A percentile compares a stretch with the other conserved stretches of the same genome.
phyloP scores from a whole-genome alignment of 306 rosid species.

The Albizia julibrissin region DNA sequence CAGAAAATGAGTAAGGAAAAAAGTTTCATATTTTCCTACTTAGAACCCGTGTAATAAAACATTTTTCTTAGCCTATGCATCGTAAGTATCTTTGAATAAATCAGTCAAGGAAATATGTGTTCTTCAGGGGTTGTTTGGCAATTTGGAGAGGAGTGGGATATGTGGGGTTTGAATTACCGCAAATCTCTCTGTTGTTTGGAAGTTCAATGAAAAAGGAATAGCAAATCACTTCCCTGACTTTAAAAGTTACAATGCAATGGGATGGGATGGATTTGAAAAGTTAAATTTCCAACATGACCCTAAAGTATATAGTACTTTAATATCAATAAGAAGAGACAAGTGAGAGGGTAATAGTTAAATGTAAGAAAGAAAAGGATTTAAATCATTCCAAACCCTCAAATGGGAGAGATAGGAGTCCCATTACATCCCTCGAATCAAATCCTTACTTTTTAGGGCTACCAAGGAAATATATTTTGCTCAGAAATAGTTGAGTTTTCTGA shows the following conservation, averaged over 20 bases:
- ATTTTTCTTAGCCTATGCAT: neutral
- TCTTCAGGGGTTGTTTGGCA: neutral
- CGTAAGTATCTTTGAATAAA: neutral
- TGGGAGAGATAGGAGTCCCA: neutral
- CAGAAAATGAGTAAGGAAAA: neutral
- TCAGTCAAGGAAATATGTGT: neutral
- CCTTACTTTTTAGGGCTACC: neutral
- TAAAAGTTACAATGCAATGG: neutral
- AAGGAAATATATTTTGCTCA: neutral
- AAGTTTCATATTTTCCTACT: neutral
- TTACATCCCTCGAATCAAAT: neutral
- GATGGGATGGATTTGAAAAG: neutral
- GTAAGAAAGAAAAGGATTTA: neutral
- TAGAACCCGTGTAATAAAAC: neutral
- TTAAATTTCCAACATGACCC: neutral
- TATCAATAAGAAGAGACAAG: neutral
- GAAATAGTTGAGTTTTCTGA: conserved; percentile 2
- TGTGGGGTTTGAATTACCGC: neutral
- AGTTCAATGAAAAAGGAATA: neutral
- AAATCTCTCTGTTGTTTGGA: neutral
- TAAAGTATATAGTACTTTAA: neutral
- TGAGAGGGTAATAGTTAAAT: neutral
- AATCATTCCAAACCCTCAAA: neutral
- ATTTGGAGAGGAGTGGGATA: neutral
- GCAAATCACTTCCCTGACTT: neutral